Percentiles rank a stretch among this genome's conserved stretches.
Conservation (phyloP, 2,329 filamentous ascomycete species). For the Apiospora hydei region DNA sequence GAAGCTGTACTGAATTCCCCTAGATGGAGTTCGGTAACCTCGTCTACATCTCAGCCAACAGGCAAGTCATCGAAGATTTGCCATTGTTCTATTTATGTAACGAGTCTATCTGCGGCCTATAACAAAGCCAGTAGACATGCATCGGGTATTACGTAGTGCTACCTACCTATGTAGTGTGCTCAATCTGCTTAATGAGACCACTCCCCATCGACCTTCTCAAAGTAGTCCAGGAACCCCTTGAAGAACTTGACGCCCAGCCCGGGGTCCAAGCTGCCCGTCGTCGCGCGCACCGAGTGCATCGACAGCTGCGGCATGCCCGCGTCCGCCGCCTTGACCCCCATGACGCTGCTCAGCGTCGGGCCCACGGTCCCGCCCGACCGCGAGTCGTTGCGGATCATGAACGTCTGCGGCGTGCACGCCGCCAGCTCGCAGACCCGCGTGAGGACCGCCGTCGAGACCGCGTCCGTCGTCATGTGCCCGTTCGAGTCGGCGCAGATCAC, state of each 20-base stretch:
- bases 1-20: neutral
- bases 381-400: conserved; percentile 94
- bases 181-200: conserved; percentile 56
- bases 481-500: conserved; percentile 83
- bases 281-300: conserved; percentile 93
- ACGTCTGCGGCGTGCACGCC: conserved; percentile 78
- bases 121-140: neutral
- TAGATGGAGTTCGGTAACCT: neutral
- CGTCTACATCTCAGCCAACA: neutral
- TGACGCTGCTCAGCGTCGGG: conserved; percentile 81
- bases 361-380: conserved; percentile 94
- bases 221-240: conserved; percentile 87
- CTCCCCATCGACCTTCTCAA: conserved; percentile 83
- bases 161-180: neutral
- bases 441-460: conserved; percentile 82
- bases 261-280: conserved; percentile 84
- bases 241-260: conserved; percentile 89
- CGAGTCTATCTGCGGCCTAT: neutral
- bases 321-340: conserved; percentile 85
- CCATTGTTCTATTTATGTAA: neutral
- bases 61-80: neutral
- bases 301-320: conserved; percentile 89
- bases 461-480: conserved; percentile 95
- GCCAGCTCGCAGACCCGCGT: conserved; percentile 78
- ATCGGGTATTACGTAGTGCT: neutral